Evolutionary conservation across 1,139 yeast species (phyloP).

Genomic region (Geotrichum cucujoidarum): DNA sequence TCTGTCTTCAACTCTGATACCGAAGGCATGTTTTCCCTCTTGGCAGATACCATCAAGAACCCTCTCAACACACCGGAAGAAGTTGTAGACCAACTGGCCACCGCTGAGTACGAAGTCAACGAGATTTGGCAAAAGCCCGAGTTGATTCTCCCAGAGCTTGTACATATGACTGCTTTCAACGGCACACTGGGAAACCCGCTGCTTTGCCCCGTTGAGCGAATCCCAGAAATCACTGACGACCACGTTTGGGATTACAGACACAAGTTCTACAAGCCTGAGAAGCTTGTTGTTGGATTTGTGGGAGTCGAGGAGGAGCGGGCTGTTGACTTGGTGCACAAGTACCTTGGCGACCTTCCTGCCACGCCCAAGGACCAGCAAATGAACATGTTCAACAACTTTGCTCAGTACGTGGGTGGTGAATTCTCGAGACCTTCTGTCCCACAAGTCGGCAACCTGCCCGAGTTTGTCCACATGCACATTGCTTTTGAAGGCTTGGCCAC

Average conservation of each 20-base stretch:
- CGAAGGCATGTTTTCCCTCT: constrained; percentile 71
- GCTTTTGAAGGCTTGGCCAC: constrained; percentile 88
- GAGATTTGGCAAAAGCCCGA: constrained; percentile 87
- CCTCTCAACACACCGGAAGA: constrained; percentile 71
- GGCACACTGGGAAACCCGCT: constrained; percentile 84
- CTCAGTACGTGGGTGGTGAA: constrained; percentile 77
- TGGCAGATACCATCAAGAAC: constrained; percentile 72
- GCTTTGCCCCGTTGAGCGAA: constrained; percentile 68
- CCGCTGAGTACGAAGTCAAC: constrained; percentile 76
- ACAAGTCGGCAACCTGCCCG: constrained; percentile 70
- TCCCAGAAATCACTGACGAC: constrained; percentile 50
- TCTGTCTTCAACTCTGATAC: constrained; percentile 85
- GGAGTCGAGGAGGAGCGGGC: constrained; percentile 78
- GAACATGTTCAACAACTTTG: constrained; percentile 37
- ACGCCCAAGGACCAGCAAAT: constrained; percentile 28
- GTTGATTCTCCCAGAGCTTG: constrained; percentile 74
- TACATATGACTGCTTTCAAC: constrained; percentile 77
- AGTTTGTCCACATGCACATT: constrained; percentile 78
- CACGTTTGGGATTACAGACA: constrained; percentile 60
- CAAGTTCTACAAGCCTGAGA: constrained; percentile 70
- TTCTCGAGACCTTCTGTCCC: constrained; percentile 62
- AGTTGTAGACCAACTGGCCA: constrained; percentile 62
- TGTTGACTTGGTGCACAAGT: constrained; percentile 53
- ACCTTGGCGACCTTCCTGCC: constrained; percentile 58
- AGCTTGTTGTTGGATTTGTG: constrained; percentile 80